Conservation (phyloP, 2,329 filamentous ascomycete genomes). For the Immersiporthe knoxdaviesiana region DNA sequence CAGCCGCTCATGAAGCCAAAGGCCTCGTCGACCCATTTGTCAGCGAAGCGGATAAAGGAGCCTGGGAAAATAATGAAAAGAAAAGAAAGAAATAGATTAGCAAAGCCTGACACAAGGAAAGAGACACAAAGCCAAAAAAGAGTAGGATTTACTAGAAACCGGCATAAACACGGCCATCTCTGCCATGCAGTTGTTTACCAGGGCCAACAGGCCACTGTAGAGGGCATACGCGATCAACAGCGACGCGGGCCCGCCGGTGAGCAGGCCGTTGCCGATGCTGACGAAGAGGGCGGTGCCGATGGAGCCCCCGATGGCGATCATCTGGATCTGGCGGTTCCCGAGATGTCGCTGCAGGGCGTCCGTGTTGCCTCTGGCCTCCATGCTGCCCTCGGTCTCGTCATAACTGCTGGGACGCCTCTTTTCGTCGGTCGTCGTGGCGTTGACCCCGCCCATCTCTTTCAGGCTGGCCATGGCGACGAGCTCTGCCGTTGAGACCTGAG, state of each 20-base stretch:
- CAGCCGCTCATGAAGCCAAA: constrained; percentile 59
- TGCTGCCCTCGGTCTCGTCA: constrained; percentile 16
- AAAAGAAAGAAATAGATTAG: no score
- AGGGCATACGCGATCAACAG: constrained; percentile 62
- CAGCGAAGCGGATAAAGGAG: constrained; percentile 66
- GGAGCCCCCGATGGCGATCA: constrained; percentile 62
- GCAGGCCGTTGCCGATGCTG: constrained; percentile 60
- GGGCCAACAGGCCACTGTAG: constrained; percentile 58
- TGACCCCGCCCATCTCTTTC: constrained; percentile 1
- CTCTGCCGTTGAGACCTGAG: neutral
- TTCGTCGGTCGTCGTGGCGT: constrained; percentile 13
- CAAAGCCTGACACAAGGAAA: neutral
- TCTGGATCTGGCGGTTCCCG: constrained; percentile 59
- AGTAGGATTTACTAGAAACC: constrained; percentile 47
- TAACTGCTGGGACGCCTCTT: constrained; percentile 15
- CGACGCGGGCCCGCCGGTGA: constrained; percentile 49
- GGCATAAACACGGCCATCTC: constrained; percentile 69
- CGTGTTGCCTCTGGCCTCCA: constrained; percentile 24
- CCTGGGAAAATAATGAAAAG: constrained; percentile 37
- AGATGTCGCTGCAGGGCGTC: constrained; percentile 49
- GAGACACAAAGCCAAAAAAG: no score
- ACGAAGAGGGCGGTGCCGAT: constrained; percentile 64
- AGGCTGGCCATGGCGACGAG: constrained; percentile 17
- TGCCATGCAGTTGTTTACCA: constrained; percentile 68
- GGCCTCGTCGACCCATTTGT: constrained; percentile 67